These are phyloP conservation scores for Cercophora newfieldiana DNA, from an alignment of 495 filamentous ascomycete genomes.

Conservation along the genomic window DNA sequence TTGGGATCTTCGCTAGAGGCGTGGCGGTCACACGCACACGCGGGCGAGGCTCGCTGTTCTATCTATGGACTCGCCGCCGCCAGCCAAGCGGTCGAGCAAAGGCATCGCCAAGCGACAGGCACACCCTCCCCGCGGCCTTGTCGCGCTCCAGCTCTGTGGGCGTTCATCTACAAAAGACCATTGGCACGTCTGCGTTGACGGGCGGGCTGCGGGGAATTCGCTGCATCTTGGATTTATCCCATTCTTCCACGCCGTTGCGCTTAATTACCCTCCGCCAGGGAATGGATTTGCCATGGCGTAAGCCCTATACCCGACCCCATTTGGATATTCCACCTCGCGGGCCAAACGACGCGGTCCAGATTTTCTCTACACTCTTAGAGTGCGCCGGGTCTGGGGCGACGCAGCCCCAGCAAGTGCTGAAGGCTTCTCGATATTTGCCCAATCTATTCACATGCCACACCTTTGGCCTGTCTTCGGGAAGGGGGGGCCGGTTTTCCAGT, in stretches of 20 bases:
- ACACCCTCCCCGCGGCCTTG: not conserved
- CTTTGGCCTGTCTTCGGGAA: slow-evolving; percentile 14
- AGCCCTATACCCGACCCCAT: slow-evolving; percentile 29
- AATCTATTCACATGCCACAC: slow-evolving; percentile 19
- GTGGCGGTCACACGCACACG: not conserved
- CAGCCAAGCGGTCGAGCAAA: not conserved
- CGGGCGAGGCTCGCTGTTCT: not conserved
- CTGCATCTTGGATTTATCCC: slow-evolving; percentile 33
- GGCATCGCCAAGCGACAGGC: not conserved
- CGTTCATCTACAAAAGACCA: slow-evolving; percentile 6
- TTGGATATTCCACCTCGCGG: slow-evolving; percentile 22
- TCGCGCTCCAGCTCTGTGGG: not conserved
- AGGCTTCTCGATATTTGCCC: slow-evolving; percentile 16
- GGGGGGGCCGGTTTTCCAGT: slow-evolving; percentile 10
- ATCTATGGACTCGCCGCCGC: not conserved
- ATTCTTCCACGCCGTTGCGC: slow-evolving; percentile 29
- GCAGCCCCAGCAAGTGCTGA: not conserved
- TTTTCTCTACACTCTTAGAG: slow-evolving; percentile 9
- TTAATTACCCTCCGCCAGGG: slow-evolving; percentile 24
- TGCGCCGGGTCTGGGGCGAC: slow-evolving; percentile 19
- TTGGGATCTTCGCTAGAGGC: not conserved
- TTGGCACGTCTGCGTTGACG: not conserved
- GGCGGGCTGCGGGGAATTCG: slow-evolving; percentile 21
- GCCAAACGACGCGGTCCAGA: slow-evolving; percentile 4
- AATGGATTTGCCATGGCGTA: slow-evolving; percentile 27